Evolutionary conservation across 306 rosid species (phyloP).

Genomic region (Hylodesmum podocarpum): DNA sequence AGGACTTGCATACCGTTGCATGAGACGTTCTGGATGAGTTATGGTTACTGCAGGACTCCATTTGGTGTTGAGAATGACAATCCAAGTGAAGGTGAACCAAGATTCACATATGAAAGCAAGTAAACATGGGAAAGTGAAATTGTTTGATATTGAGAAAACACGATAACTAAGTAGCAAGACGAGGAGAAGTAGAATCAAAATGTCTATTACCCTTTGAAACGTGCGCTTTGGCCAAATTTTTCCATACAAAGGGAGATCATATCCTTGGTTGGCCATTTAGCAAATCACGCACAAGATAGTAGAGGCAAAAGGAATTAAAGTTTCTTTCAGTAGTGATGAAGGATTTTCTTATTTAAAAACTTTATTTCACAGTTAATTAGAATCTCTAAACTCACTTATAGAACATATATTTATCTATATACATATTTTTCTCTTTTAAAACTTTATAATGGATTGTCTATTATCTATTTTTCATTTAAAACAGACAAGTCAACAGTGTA

Average conservation of each 20-base stretch:
- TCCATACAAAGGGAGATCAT: conserved; percentile 39
- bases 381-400: no score
- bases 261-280: conserved; percentile 3
- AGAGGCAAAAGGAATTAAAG: no score
- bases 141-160: not conserved
- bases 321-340: no score
- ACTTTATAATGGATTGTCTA: no score
- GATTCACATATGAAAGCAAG: conserved; percentile 64
- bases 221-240: not conserved
- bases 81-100: conserved; percentile 56
- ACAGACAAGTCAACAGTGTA: not conserved
- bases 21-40: conserved; percentile 46
- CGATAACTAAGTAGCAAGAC: conserved; percentile 46
- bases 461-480: no score
- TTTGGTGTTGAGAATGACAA: conserved; percentile 26
- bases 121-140: conserved; percentile 42
- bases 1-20: conserved; percentile 23
- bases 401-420: no score
- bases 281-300: no score
- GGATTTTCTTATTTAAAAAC: no score
- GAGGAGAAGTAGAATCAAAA: conserved; percentile 38
- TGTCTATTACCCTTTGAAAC: conserved; percentile 30
- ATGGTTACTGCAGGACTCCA: conserved; percentile 48
- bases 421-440: no score
- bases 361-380: no score